Percentiles rank a stretch among this genome's conserved stretches.
Evolutionary conservation across 306 rosid species (phyloP).

Genomic region (Sophora flavescens): DNA sequence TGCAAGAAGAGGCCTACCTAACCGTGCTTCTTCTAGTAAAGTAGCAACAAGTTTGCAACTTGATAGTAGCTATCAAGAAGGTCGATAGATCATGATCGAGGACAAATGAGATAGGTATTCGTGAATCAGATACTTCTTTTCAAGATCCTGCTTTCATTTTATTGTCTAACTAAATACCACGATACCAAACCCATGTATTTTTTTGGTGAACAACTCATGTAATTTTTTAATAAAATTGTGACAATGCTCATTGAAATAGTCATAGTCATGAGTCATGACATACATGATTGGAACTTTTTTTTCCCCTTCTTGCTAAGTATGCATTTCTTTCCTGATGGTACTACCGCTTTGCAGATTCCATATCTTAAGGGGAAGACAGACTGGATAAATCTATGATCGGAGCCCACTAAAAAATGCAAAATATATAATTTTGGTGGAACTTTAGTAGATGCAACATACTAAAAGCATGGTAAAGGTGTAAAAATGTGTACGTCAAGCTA

Average conservation of each 20-base stretch:
- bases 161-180: not conserved
- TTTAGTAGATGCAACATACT: constrained; percentile 43
- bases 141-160: not conserved
- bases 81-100: constrained; percentile 9
- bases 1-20: not conserved
- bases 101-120: not conserved
- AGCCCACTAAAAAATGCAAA: constrained; percentile 38
- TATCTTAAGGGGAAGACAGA: not conserved
- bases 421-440: constrained; percentile 32
- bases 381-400: accelerated
- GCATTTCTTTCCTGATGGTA: not conserved
- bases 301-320: not conserved
- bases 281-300: not conserved
- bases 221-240: not conserved
- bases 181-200: not conserved
- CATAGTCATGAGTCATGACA: not conserved
- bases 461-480: too few relatives aligned
- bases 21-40: constrained; percentile 38
- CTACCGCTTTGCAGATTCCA: constrained; percentile 24
- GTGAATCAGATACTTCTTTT: not conserved
- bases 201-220: too few relatives aligned
- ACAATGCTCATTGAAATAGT: not conserved
- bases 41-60: not conserved
- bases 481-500: too few relatives aligned
- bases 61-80: constrained; percentile 4